These are phyloP conservation scores for Omphalotus olearius DNA, from an alignment of 1,284 basidiomycete species.

Conservation along the genomic window DNA sequence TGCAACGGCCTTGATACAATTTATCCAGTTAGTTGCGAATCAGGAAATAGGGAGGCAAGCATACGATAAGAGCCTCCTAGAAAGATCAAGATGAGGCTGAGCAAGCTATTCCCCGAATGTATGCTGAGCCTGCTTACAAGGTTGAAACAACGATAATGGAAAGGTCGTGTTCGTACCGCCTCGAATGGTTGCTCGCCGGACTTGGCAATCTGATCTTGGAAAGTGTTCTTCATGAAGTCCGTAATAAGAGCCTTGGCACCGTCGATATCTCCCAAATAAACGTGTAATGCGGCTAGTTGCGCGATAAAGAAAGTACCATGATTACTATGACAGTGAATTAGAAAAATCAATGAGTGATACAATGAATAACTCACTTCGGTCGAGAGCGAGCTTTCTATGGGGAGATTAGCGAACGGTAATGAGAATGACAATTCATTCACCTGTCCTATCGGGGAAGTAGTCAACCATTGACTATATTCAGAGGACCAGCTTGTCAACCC, in stretches of 20 bases:
- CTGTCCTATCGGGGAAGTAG: slow-evolving; percentile 40
- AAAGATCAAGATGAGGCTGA: neutral
- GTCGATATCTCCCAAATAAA: slow-evolving; percentile 31
- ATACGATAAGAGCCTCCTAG: slow-evolving; percentile 49
- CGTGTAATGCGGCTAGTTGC: slow-evolving; percentile 36
- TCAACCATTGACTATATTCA: slow-evolving; percentile 46
- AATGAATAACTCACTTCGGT: slow-evolving; percentile 12
- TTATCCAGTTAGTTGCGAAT: slow-evolving; percentile 7
- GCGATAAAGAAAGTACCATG: slow-evolving; percentile 43
- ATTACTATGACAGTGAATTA: slow-evolving; percentile 34
- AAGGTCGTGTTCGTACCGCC: slow-evolving; percentile 54
- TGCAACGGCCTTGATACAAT: slow-evolving; percentile 38
- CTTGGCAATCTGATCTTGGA: slow-evolving; percentile 47
- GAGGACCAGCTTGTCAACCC: slow-evolving; percentile 43
- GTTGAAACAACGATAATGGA: slow-evolving; percentile 57
- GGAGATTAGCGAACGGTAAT: slow-evolving; percentile 18
- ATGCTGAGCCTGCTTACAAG: slow-evolving; percentile 20
- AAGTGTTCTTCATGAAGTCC: slow-evolving; percentile 42
- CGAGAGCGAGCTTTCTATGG: slow-evolving; percentile 8
- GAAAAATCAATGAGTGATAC: neutral
- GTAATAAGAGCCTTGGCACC: slow-evolving; percentile 37
- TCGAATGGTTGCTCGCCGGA: slow-evolving; percentile 61
- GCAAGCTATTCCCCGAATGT: neutral
- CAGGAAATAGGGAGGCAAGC: slow-evolving; percentile 20
- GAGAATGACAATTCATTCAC: slow-evolving; percentile 26